phyloP scores from a whole-genome alignment of 2,329 filamentous ascomycete species.

The Parasarocladium wereldwijsianum region DNA sequence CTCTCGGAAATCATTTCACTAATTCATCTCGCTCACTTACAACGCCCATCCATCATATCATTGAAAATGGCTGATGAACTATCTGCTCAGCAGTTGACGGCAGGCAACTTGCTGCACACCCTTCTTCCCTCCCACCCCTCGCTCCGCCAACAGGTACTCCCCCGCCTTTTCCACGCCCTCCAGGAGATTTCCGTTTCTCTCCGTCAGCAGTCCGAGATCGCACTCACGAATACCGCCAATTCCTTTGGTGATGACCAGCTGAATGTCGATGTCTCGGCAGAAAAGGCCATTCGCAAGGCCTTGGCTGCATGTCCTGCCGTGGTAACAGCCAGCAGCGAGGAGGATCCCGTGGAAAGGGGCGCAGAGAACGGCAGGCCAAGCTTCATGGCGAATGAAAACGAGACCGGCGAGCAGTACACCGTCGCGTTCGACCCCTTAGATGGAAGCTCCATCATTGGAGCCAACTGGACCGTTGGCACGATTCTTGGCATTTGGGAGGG shows the following conservation, averaged over 20 bases:
- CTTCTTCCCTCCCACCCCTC: background rate
- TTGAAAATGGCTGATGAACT: no score
- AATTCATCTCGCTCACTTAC: no score
- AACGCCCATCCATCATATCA: no score
- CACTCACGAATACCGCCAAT: slow-evolving; percentile 34
- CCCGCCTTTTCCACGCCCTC: background rate
- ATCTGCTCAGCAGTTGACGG: no score
- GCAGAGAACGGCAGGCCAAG: slow-evolving; percentile 8
- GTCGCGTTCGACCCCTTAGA: slow-evolving; percentile 50
- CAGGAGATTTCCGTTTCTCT: slow-evolving; percentile 13
- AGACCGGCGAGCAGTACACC: slow-evolving; percentile 31
- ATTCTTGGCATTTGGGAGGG: slow-evolving; percentile 47
- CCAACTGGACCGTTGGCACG: slow-evolving; percentile 43
- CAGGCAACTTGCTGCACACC: background rate
- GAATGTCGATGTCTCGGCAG: slow-evolving; percentile 40
- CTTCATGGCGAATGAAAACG: background rate
- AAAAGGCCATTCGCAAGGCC: slow-evolving; percentile 29
- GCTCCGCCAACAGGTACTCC: background rate
- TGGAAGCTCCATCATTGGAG: slow-evolving; percentile 43
- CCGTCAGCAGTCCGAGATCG: slow-evolving; percentile 27
- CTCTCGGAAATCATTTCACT: no score
- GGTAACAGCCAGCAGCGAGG: slow-evolving; percentile 41
- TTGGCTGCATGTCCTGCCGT: slow-evolving; percentile 29
- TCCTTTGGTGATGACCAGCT: slow-evolving; percentile 44
- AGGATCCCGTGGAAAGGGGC: slow-evolving; percentile 38